Percentiles rank a stretch among this genome's conserved stretches.
Evolutionary conservation across 306 rosid species (phyloP).

Genomic region (Cucumis cinereus): DNA sequence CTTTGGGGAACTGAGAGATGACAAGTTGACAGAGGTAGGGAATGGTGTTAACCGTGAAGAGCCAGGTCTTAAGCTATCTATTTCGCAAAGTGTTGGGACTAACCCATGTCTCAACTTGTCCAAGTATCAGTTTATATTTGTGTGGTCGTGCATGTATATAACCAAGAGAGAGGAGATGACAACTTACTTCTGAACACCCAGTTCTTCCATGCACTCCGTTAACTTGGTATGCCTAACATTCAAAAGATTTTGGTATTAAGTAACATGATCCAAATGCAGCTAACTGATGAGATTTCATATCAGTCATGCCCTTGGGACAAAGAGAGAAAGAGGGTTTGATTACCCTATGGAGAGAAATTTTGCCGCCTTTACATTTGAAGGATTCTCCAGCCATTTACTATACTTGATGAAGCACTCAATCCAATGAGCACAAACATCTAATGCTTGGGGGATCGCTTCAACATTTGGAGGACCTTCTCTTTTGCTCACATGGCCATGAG

Average conservation of each 20-base stretch:
- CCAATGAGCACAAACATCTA: constrained; percentile 90
- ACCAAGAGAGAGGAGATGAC: background rate
- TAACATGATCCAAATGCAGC: constrained; percentile 11
- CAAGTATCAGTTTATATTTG: background rate
- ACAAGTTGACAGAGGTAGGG: background rate
- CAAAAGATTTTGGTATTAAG: constrained; percentile 6
- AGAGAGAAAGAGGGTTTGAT: constrained; percentile 13
- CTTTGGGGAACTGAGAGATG: background rate
- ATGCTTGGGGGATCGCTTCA: constrained; percentile 58
- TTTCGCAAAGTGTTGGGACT: background rate
- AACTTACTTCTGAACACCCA: constrained; percentile 60
- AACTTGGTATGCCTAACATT: constrained; percentile 67
- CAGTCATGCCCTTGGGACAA: background rate
- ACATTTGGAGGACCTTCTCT: constrained; percentile 71
- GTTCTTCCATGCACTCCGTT: constrained; percentile 64
- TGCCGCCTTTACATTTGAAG: constrained; percentile 91
- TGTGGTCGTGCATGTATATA: background rate
- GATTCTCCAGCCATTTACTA: constrained; percentile 81
- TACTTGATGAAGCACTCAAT: constrained; percentile 86
- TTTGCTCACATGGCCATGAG: constrained; percentile 46
- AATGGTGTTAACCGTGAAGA: background rate
- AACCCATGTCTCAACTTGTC: background rate
- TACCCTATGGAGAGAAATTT: constrained; percentile 88
- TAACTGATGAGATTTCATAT: background rate
- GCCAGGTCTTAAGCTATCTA: background rate